phyloP scores from a whole-genome alignment of 371 early-diverging fungal genomes.

The Umbelopsis sp. region DNA sequence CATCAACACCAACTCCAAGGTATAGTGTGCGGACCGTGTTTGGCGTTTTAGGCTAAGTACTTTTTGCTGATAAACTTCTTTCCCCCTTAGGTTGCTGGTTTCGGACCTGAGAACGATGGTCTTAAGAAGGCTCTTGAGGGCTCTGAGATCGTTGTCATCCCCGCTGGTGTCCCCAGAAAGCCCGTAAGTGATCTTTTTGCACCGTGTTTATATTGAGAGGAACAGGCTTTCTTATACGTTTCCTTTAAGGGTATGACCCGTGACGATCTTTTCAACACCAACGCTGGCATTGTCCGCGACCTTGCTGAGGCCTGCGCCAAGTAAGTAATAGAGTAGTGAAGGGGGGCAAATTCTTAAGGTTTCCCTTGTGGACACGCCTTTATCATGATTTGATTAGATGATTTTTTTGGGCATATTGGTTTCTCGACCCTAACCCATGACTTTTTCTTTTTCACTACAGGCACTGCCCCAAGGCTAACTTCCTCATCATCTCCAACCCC shows the following conservation, averaged over 20 bases:
- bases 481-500: slow-evolving; percentile 98
- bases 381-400: slow-evolving; percentile 5
- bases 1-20: slow-evolving; percentile 75
- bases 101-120: slow-evolving; percentile 71
- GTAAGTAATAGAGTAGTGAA: slow-evolving; percentile 37
- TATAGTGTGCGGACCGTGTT: slow-evolving; percentile 33
- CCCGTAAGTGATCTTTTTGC: slow-evolving; percentile 49
- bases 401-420: not conserved
- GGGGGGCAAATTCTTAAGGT: no score
- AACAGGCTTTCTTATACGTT: not conserved
- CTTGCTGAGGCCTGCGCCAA: slow-evolving; percentile 72
- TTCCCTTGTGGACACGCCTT: not conserved
- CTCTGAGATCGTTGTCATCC: slow-evolving; percentile 93
- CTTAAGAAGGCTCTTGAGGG: slow-evolving; percentile 88
- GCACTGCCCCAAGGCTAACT: slow-evolving; percentile 94
- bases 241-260: slow-evolving; percentile 90
- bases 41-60: slow-evolving; percentile 38
- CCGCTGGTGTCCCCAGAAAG: slow-evolving; percentile 99
- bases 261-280: slow-evolving; percentile 98
- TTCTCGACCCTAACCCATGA: not conserved
- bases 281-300: slow-evolving; percentile 93
- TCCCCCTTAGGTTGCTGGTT: not conserved
- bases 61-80: slow-evolving; percentile 34
- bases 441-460: slow-evolving; percentile 33
- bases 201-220: no score